A percentile compares a stretch with the other conserved stretches of the same genome.
Conservation (phyloP, 805 yeast species). For the Cyberlindnera japonica region DNA sequence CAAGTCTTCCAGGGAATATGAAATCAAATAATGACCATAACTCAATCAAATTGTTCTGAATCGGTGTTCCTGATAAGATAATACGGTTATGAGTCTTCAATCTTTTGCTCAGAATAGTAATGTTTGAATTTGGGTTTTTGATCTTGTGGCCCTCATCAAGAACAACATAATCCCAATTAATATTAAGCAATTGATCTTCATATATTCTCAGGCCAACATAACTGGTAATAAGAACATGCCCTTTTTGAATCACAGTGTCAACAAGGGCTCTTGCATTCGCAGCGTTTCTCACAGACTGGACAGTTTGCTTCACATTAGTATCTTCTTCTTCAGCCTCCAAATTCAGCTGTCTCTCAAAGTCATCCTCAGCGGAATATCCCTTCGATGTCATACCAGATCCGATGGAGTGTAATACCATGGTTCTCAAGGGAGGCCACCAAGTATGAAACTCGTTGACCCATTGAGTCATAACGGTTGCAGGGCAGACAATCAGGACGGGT, state of each 20-base stretch:
- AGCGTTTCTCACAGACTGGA: constrained; percentile 29
- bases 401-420: constrained; percentile 83
- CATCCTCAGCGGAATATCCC: constrained; percentile 40
- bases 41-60: constrained; percentile 88
- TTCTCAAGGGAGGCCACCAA: constrained; percentile 97
- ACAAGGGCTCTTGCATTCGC: constrained; percentile 46
- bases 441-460: constrained; percentile 96
- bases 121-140: constrained; percentile 87
- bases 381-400: constrained; percentile 73
- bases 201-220: constrained; percentile 82
- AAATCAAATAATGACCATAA: constrained; percentile 95
- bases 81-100: constrained; percentile 80
- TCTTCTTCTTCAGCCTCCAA: constrained; percentile 41
- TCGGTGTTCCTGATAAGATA: constrained; percentile 93
- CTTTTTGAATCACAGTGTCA: constrained; percentile 56
- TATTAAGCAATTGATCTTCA: constrained; percentile 55
- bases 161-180: constrained; percentile 85
- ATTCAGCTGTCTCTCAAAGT: constrained; percentile 46
- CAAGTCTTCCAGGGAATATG: constrained; percentile 89
- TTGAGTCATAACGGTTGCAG: constrained; percentile 93
- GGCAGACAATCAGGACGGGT: constrained; percentile 87
- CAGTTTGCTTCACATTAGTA: constrained; percentile 28
- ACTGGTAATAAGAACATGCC: constrained; percentile 87
- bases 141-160: constrained; percentile 97
- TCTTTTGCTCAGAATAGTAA: constrained; percentile 81